Evolutionary conservation across 2,329 filamentous ascomycete species (phyloP), one percentile per base, ranked within the genome.

Genomic region (Diaporthe sp.): DNA sequence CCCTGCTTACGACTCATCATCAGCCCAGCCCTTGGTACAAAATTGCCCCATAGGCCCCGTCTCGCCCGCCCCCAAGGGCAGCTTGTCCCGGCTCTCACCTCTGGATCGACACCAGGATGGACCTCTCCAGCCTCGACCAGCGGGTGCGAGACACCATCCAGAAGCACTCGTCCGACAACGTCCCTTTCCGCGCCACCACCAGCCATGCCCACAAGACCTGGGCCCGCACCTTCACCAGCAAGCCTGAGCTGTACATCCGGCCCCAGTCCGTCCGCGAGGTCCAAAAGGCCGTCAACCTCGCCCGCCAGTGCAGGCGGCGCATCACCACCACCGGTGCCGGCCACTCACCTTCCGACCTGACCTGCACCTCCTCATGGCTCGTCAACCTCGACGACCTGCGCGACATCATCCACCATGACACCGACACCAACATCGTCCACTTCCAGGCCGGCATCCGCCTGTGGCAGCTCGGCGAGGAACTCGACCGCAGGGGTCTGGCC

Each of bases 381-480:
- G 37, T 78, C 57, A 98, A 98, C 83, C 91, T 99, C 77, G 97
- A 99, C 87, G 89, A 94, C 78, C 95, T 94, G 85, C 92, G 91
- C 82, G 88, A 90, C 72, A 90, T 98, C 42, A 82, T 98, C 68
- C 89, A 91, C 10, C 88, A 97, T 67, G 92, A 98, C 81, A 85
- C 84, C 71, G 87, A 90, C 53, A 92, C 88, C 15, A 90, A 92
- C 71, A 85, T 94, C 10, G 90, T 98, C 72, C 91, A 92, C 3
- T 94, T 98, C 80, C 90, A 98, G 85, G 94, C 94, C n/a, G 97
- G 97, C 22, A 98, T 98, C 78, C 90, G 96, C 28, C 87, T 99
- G 76, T 91, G 91, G 80, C 87, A 92, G 76, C 87, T 99, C 75
- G 94, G 95, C 77, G 88, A 90, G 58, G 91, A 92, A 81, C 91